Evolutionary conservation across 1,284 basidiomycete genomes (phyloP).

Genomic region (Ustilago hordei): DNA sequence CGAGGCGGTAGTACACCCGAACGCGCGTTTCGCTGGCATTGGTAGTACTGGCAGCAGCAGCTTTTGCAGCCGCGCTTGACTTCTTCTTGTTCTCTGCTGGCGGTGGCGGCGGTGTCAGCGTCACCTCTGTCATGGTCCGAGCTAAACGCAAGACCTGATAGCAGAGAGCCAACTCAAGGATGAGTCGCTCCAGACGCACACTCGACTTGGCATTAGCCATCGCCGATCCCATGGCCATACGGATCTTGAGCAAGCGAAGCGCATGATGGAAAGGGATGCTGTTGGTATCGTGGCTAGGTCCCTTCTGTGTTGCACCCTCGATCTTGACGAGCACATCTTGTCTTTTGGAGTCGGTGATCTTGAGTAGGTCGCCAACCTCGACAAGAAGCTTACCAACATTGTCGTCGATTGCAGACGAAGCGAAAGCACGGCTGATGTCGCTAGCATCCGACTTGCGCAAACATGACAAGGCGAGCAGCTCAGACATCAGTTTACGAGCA

Average conservation of each 20-base stretch:
- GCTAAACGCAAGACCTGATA: conserved; percentile 34
- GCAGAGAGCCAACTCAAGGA: conserved; percentile 36
- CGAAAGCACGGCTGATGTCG: conserved; percentile 32
- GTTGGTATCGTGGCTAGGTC: conserved; percentile 39
- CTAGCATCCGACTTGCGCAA: conserved; percentile 34
- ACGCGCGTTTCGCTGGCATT: conserved; percentile 10
- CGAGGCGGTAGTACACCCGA: conserved; percentile 46
- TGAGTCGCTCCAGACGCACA: conserved; percentile 20
- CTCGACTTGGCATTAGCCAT: neutral
- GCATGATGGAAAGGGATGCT: conserved; percentile 35
- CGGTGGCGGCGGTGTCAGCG: conserved; percentile 6
- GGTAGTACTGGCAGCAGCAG: neutral
- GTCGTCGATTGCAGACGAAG: neutral
- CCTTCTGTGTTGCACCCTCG: conserved; percentile 39
- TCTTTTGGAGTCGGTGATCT: conserved; percentile 46
- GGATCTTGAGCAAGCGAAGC: conserved; percentile 46
- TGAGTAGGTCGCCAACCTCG: conserved; percentile 35
- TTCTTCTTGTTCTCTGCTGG: conserved; percentile 36
- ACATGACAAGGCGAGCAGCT: conserved; percentile 27
- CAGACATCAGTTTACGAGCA: neutral
- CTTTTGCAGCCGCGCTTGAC: conserved; percentile 12
- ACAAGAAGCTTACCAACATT: conserved; percentile 18
- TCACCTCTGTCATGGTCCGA: conserved; percentile 24
- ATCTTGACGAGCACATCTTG: conserved; percentile 44
- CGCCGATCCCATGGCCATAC: conserved; percentile 26